Evolutionary conservation across 2,329 filamentous ascomycete species (phyloP), one percentile per base, ranked within the genome.

Genomic region (Fusarium sp.): DNA sequence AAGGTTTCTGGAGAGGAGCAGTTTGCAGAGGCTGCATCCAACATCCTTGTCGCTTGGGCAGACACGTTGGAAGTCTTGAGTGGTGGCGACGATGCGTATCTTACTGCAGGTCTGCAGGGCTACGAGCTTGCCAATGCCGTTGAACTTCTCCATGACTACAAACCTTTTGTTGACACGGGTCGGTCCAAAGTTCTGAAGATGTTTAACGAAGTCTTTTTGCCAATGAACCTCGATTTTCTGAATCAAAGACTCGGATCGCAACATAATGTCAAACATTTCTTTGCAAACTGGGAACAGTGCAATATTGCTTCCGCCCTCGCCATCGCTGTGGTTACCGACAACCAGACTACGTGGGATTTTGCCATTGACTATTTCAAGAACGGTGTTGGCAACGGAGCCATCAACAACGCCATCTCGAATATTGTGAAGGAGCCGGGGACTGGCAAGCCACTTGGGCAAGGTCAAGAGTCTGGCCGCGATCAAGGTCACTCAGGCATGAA

Each of bases 111-210:
- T 0, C 66, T 85, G 3, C 82, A 85, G 34, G 83, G 83, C 0
- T 84, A 84, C 56, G 75, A 85, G 63, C 72, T 85, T 14, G 83
- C 82, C 18, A 85, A 85, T 48, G 82, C 80, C 0, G 83, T 78
- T 0, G 83, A 85, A 61, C 73, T 84, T 3, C 72, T 84, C 47
- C 73, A 80, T 3, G 68, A 59, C 21, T 80, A 82, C 53, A 27
- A 53, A 11, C 37, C 55, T 3, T 59, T 59, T 16, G 50, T 41
- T 4, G 23, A 34, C 2, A 55, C 30, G 5, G 49, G 49, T 1
- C 18, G 54, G 4, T 2, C 49, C 2, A 56, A 34, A 2, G 37
- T 56, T 2, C 4, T 43, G 0, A 14, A 2, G 7, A 34, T 59
- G 37, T 13, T 59, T 4, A n/a, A 21, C 14, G 40, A 43, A 23